phyloP scores from a whole-genome alignment of 2,329 filamentous ascomycete species.

The Ceratocystis albifundus region DNA sequence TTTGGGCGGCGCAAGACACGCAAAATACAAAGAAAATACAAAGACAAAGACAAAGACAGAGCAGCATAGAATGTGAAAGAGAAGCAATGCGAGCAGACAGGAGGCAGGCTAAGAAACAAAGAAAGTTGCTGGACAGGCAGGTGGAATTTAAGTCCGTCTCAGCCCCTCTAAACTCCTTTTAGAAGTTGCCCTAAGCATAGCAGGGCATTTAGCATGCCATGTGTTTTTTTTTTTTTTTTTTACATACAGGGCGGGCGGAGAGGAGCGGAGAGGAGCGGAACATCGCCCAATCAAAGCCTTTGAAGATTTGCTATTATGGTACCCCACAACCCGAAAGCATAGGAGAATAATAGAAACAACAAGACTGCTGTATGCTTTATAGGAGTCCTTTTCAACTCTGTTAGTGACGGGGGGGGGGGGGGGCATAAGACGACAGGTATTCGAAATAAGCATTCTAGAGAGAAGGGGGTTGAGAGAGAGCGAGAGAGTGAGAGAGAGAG shows the following conservation, averaged over 20 bases:
- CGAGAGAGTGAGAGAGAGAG: too few species aligned
- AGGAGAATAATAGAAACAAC: neutral
- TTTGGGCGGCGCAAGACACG: neutral
- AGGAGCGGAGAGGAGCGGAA: slow-evolving; percentile 15
- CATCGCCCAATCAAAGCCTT: neutral
- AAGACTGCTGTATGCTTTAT: neutral
- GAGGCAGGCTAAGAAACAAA: neutral
- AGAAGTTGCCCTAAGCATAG: neutral
- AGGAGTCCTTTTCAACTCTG: neutral
- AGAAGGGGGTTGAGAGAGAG: too few species aligned
- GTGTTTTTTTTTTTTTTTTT: too few species aligned
- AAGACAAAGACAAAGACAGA: neutral
- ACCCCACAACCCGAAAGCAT: neutral
- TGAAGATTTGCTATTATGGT: neutral
- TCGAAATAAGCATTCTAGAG: neutral
- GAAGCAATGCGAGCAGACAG: neutral
- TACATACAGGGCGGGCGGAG: neutral
- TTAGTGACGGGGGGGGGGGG: too few species aligned
- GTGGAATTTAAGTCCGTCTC: neutral
- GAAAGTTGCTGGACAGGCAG: neutral
- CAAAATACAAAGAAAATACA: neutral
- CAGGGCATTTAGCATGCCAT: neutral
- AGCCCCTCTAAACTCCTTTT: neutral
- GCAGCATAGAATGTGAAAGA: too few species aligned
- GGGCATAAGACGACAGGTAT: too few species aligned